Base-by-base conservation (phyloP, 78 protist species). In the Cyanophora paradoxa region DNA sequence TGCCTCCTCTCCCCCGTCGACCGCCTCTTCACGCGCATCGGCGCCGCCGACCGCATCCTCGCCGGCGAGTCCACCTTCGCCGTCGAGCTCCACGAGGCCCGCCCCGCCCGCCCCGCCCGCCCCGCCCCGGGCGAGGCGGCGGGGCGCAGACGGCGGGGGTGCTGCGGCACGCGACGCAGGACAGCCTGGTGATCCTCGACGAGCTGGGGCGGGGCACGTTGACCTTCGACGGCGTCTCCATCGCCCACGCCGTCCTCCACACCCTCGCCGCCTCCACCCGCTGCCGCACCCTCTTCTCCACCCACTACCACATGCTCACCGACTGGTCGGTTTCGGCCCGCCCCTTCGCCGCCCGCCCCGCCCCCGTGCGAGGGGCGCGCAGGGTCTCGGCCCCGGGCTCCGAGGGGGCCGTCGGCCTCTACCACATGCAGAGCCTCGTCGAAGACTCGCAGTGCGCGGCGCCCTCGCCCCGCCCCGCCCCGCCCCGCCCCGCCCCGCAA, bases 201-300 rank as follows among this genome's bases (percentile, higher is more conserved):
- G 99, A 97, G 81, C 84, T 96, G 1, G 99, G 97, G 0, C 8
- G 97, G 3, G 96, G 97, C 41, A 96, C 99, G 4, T 56, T 83
- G 33, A 91, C 98, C 20, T 82, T 79, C 19, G 98, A 93, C 54
- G 98, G 98, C 16, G 19, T 20, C 40, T 46, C 79, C 57, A 76
- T 77, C 46, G 84, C 90, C 10, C 59, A 52, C 28, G 63, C 81
- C n/a, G 69, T 75, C 63, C 59, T 71, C 34, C 8, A 13, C 24
- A 44, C 68, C 74, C 63, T 80, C 6, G 40, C 26, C 31, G 2
- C 34, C 26, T 2, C 11, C 10, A 46, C 81, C 33, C 33, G 77
- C 13, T 90, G 97, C 72, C 64, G 89, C 30, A 82, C 87, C 52
- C 58, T 97, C 42, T 96, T 97, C 78, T 79, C 96, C 31, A 97